Conservation (phyloP, 345 rosid genomes). For the Geranium brycei region DNA sequence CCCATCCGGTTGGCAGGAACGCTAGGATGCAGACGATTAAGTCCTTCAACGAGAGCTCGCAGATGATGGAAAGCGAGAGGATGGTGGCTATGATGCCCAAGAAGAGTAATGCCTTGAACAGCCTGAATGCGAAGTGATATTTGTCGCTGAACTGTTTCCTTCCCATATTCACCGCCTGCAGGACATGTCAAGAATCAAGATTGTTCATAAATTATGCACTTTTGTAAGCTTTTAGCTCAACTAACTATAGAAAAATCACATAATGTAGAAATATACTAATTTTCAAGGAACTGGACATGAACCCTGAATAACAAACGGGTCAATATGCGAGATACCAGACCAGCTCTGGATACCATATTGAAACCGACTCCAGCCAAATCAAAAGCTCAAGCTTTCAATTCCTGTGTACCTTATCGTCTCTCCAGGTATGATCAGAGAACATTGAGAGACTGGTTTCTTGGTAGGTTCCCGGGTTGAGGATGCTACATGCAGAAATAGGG, state of each 20-base stretch:
- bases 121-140: conserved; percentile 57
- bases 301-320: too few relatives aligned
- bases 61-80: conserved; percentile 48
- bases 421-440: too few relatives aligned
- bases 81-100: conserved; percentile 52
- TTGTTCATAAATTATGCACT: not conserved
- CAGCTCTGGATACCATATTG: too few relatives aligned
- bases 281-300: too few relatives aligned
- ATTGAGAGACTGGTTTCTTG: too few relatives aligned
- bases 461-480: too few relatives aligned
- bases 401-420: too few relatives aligned
- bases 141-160: conserved; percentile 61
- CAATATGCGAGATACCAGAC: too few relatives aligned
- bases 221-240: not conserved
- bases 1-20: conserved; percentile 94
- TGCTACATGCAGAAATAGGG: too few relatives aligned
- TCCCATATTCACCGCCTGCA: conserved; percentile 87
- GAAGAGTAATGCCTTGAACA: conserved; percentile 80
- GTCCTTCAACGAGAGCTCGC: conserved; percentile 63
- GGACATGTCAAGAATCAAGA: conserved; percentile 3
- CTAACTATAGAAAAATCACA: not conserved
- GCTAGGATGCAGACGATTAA: conserved; percentile 73
- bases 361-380: too few relatives aligned
- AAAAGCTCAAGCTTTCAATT: too few relatives aligned
- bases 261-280: not conserved